These are phyloP conservation scores for Aspergillus sp. DNA, from an alignment of 2,329 filamentous ascomycete species.

Conservation along the genomic window DNA sequence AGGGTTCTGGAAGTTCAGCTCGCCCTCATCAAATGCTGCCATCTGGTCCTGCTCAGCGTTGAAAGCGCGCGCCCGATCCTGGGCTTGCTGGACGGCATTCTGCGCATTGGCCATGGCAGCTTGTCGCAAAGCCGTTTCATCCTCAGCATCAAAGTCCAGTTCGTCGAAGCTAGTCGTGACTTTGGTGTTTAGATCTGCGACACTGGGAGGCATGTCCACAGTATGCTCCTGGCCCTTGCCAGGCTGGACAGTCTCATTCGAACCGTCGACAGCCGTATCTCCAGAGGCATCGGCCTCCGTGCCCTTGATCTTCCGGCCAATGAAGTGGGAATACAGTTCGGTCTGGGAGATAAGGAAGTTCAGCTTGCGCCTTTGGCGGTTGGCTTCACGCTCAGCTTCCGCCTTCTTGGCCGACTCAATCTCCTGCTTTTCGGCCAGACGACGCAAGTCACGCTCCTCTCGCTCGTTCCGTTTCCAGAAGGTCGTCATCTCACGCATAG, in stretches of 20 bases:
- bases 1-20: conserved; percentile 99
- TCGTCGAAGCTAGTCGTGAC: conserved; percentile 93
- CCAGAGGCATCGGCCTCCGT: conserved; percentile 91
- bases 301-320: conserved; percentile 98
- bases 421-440: conserved; percentile 91
- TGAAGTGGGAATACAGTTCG: conserved; percentile 97
- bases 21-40: conserved; percentile 79
- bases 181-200: conserved; percentile 53
- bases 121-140: conserved; percentile 71
- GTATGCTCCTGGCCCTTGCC: conserved; percentile 33
- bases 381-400: conserved; percentile 94
- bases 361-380: conserved; percentile 94
- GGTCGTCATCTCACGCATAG: conserved; percentile 98
- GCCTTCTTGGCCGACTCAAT: conserved; percentile 94
- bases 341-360: conserved; percentile 99
- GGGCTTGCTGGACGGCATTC: conserved; percentile 88
- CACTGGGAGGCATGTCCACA: conserved; percentile 43
- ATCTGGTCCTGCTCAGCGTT: conserved; percentile 59
- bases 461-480: conserved; percentile 99
- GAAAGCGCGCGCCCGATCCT: conserved; percentile 87
- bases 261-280: conserved; percentile 61
- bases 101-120: conserved; percentile 95
- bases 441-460: conserved; percentile 88
- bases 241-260: conserved; percentile 37
- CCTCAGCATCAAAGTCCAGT: conserved; percentile 90